phyloP scores from a whole-genome alignment of 2,329 filamentous ascomycete genomes.

The Bipolaris gigantea region DNA sequence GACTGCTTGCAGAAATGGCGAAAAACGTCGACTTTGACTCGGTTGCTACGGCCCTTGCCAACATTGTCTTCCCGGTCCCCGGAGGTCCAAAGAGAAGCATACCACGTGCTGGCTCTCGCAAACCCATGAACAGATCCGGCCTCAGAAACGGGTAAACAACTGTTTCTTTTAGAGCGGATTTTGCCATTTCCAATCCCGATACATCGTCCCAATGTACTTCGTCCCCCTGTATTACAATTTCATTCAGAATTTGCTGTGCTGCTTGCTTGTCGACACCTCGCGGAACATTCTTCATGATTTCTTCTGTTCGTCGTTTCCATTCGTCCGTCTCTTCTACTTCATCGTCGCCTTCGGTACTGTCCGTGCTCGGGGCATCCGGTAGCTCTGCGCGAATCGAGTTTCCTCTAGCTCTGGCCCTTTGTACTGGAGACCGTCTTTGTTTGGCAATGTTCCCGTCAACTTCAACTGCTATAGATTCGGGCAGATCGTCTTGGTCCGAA shows the following conservation, averaged over 20 bases:
- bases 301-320: constrained; percentile 39
- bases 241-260: constrained; percentile 90
- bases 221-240: constrained; percentile 92
- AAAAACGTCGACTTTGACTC: constrained; percentile 96
- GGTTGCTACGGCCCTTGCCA: constrained; percentile 90
- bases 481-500: constrained; percentile 21
- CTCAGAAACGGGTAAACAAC: constrained; percentile 96
- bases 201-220: constrained; percentile 95
- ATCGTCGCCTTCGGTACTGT: constrained; percentile 26
- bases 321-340: constrained; percentile 37
- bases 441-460: constrained; percentile 24
- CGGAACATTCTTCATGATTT: constrained; percentile 74
- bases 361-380: constrained; percentile 36
- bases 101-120: constrained; percentile 88
- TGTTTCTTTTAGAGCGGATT: constrained; percentile 88
- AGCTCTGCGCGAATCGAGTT: constrained; percentile 38
- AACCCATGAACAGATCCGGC: constrained; percentile 91
- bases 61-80: constrained; percentile 98
- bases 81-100: constrained; percentile 97
- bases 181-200: constrained; percentile 85
- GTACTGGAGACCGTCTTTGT: constrained; percentile 26
- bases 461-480: constrained; percentile 25
- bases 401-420: constrained; percentile 33
- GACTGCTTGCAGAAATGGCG: constrained; percentile 89
- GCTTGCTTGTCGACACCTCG: constrained; percentile 78